Evolutionary conservation across 129 eudicot genomes (phyloP).

Genomic region (Centaurea solstitialis): DNA sequence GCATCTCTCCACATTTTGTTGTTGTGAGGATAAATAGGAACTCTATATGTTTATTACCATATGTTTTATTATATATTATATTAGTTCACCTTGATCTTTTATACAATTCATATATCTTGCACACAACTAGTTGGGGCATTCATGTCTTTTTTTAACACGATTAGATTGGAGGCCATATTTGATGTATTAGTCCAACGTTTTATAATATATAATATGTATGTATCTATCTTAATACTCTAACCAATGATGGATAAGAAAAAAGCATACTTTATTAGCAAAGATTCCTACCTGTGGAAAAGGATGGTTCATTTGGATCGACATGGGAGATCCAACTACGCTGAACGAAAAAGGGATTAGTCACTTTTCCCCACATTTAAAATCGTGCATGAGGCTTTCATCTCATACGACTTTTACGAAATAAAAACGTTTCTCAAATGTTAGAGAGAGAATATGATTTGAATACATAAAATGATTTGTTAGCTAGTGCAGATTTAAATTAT

Average conservation of each 20-base stretch:
- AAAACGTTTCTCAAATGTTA: no score
- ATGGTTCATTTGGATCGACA: neutral
- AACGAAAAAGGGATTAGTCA: neutral
- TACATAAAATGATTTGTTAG: no score
- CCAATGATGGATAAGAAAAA: neutral
- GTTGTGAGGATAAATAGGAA: neutral
- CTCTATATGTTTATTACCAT: neutral
- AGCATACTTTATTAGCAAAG: no score
- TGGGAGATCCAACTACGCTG: neutral
- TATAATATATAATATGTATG: no score
- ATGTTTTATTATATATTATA: neutral
- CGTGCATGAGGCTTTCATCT: neutral
- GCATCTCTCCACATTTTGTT: neutral
- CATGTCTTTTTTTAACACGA: neutral
- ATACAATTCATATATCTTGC: neutral
- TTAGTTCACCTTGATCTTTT: neutral
- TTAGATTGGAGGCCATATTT: neutral
- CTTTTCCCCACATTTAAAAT: neutral
- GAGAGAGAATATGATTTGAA: no score
- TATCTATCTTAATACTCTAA: neutral
- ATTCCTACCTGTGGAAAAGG: no score
- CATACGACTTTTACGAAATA: no score
- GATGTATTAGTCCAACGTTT: neutral
- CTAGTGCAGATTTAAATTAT: no score
- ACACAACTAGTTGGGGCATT: neutral